A percentile compares a stretch with the other conserved stretches of the same genome.
These are phyloP conservation scores for Scutellaria baicalensis DNA, from an alignment of 257 asterid genomes.

Conservation along the genomic window DNA sequence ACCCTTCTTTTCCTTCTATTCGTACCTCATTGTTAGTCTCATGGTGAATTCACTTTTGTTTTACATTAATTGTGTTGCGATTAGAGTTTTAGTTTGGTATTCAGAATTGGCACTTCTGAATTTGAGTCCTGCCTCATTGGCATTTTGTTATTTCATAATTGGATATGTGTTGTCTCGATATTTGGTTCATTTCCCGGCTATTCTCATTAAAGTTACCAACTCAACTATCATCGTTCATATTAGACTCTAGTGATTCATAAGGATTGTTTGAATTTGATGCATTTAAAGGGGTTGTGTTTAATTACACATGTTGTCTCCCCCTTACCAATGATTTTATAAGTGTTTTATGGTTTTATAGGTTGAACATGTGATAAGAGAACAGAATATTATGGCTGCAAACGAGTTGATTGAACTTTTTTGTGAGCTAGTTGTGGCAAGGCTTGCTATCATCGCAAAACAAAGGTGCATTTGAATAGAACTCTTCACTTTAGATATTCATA, in stretches of 20 bases:
- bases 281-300: not conserved
- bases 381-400: slow-evolving; percentile 86
- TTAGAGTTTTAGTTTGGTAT: too few species aligned
- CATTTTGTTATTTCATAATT: too few species aligned
- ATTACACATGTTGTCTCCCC: too few species aligned
- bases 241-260: not conserved
- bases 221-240: too few species aligned
- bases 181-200: not conserved
- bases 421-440: slow-evolving; percentile 79
- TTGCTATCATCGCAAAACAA: slow-evolving; percentile 77
- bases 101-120: too few species aligned
- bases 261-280: not conserved
- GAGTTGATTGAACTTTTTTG: slow-evolving; percentile 95
- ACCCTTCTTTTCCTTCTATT: not conserved
- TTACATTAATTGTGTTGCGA: too few species aligned
- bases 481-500: not conserved
- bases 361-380: slow-evolving; percentile 92
- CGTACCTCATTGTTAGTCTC: not conserved
- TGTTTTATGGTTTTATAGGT: slow-evolving; percentile 37
- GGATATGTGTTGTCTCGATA: too few species aligned
- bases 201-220: not conserved
- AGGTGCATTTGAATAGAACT: slow-evolving; percentile 30
- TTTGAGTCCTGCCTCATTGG: too few species aligned
- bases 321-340: not conserved
- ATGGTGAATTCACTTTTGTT: too few species aligned